phyloP scores from a whole-genome alignment of 306 rosid genomes.

The Acacia crassicarpa region DNA sequence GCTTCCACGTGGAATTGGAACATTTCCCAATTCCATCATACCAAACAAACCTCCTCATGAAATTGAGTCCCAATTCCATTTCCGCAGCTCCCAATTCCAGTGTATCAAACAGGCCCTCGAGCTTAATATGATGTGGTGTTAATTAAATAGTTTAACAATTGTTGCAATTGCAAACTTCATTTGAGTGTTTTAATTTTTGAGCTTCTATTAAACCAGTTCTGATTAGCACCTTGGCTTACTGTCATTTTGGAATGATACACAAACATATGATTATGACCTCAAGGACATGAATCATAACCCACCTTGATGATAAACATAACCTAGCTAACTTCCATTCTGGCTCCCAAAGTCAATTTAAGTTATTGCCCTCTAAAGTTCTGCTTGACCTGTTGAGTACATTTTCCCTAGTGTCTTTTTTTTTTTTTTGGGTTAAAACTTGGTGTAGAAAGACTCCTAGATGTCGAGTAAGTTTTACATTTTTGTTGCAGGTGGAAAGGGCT shows the following conservation, averaged over 20 bases:
- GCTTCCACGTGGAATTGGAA: too few relatives aligned
- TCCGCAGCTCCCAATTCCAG: too few relatives aligned
- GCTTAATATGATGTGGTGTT: neutral
- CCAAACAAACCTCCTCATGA: too few relatives aligned
- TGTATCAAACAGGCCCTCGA: neutral
- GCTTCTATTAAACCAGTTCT: conserved; percentile 6
- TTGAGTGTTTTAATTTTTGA: conserved; percentile 17
- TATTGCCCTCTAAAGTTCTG: conserved; percentile 18
- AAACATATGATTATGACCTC: neutral
- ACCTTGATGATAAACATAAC: neutral
- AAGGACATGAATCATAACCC: neutral
- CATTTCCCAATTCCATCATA: too few relatives aligned
- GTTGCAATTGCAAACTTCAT: conserved; percentile 22
- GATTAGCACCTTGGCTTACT: neutral
- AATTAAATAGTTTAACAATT: conserved; percentile 2
- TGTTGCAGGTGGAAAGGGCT: conserved; percentile 81
- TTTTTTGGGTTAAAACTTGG: conserved; percentile 8
- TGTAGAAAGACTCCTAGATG: conserved; percentile 4
- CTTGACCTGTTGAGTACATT: conserved; percentile 9
- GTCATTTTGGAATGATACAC: neutral
- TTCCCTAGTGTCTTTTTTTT: conserved; percentile 9
- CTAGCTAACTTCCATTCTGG: neutral
- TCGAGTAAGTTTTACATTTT: conserved; percentile 16
- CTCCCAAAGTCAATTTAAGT: neutral
- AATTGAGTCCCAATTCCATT: too few relatives aligned